Evolutionary conservation across 2,329 filamentous ascomycete species (phyloP), one percentile per base, ranked within the genome.

Genomic region (Botrytis tulipae): DNA sequence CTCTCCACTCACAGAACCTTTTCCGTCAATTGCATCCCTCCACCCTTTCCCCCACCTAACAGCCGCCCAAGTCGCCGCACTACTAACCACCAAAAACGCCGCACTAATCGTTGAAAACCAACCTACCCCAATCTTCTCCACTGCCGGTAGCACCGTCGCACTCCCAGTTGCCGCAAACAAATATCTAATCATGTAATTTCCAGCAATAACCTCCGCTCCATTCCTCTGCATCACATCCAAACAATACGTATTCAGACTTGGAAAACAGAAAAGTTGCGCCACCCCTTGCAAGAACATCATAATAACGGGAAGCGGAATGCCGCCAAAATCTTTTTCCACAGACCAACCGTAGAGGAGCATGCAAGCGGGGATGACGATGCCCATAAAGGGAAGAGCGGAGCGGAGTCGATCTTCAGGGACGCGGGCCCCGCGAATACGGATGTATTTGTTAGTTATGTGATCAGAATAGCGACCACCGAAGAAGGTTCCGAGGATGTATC

Each of bases 131-230:
- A 96, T 91, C 44, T 82, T 83, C 74, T 94, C 84, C n/a, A 94
- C 87, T 1, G 90, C 91, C 0, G 93, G 93, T 73, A 96, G 84
- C 72, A 92, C 92, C 2, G 89, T 88, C 0, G 91, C 93, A 4
- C 90, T 92, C 0, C 89, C 92, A 7, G 88, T 82, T 18, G 92
- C 92, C 0, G 90, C 93, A 77, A 94, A 92, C 9, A 94, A 80
- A 81, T 95, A 96, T 9, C 93, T 86, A 69, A 93, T 85, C 78
- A 94, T 89, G 81, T 95, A 96, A 81, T 95, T 96, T 0, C 92
- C 92, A 0, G 92, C 92, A 61, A 93, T 89, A 5, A 95, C 92
- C 79, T 96, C 93, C 5, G 91, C 88, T 61, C 89, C 89, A 44
- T 87, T 84, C 1, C 86, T 85, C 76, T 91, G 91, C 90, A 95